Evolutionary conservation across 768 basidiomycete species (phyloP), one percentile per base, ranked within the genome.

Genomic region (Lentinula sp.): DNA sequence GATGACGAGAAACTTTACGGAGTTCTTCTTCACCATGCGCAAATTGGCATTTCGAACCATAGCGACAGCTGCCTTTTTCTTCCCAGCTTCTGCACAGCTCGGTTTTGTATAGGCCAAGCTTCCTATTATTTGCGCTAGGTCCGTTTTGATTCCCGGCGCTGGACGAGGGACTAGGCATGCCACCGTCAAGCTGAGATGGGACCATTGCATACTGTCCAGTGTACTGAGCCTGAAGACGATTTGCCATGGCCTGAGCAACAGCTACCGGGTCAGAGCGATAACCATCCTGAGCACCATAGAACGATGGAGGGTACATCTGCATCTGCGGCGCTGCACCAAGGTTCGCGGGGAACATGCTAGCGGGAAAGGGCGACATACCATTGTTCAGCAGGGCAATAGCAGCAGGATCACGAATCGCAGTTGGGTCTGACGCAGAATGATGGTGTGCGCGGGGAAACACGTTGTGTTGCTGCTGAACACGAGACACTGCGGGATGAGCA

Each of bases 1-100:
- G 93, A 71, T 95, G 93, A 65, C 93, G 82, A 65, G 87, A 72
- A n/a, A 94, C 91, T 60, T 81, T 85, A 43, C 92, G 84, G 35
- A 95, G 78, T 72, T 95, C 93, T 0, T 93, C 90, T 69, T 93
- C 89, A 54, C 93, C 94, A 69, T 95, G 93, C 28, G 93, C 93
- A 70, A 95, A 95, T 71, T 95, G 93, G 69, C 93, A 95, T 74
- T 95, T 95, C 54, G 84, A 72, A 5, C 89, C 91, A 66, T 95
- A 95, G 37, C 93, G 81, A 70, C 92, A 94, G 15, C 84, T 74
- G 2, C 91, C 91, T 70, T 94, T 94, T 75, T 94, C 92, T 71
- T 94, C 92, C 92, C 93, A 94, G 70, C 93, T 95, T 64, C 89
- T 78, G 73, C 93, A 94, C 51, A 94, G 65, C 71, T 93, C 89